These are phyloP conservation scores for Hymenoscyphus fraxineus DNA, from an alignment of 2,329 filamentous ascomycete species.

Conservation along the genomic window DNA sequence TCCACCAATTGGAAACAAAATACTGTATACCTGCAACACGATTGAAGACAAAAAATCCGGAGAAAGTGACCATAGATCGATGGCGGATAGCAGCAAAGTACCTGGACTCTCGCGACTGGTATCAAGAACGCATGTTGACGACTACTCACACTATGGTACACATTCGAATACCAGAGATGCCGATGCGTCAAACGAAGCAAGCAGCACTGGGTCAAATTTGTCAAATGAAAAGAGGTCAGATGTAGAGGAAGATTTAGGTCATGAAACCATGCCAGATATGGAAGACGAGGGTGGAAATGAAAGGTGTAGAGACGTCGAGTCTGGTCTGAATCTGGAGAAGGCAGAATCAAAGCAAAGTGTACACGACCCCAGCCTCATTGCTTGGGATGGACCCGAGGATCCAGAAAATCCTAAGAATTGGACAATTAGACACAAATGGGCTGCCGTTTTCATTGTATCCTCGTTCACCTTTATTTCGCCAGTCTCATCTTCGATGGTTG, in stretches of 20 bases:
- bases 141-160: constrained; percentile 4
- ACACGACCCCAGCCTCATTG: constrained; percentile 18
- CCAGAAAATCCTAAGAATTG: constrained; percentile 17
- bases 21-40: not conserved
- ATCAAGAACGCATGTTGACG: constrained; percentile 10
- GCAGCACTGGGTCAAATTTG: constrained; percentile 2
- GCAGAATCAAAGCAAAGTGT: constrained; percentile 6
- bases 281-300: constrained; percentile 14
- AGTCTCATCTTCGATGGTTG: constrained; percentile 50
- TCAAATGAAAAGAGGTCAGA: constrained; percentile 4
- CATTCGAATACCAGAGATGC: not conserved
- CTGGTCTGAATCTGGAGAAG: constrained; percentile 12
- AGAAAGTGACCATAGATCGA: not conserved
- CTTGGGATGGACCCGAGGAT: constrained; percentile 21
- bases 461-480: constrained; percentile 48
- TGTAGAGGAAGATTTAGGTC: constrained; percentile 6
- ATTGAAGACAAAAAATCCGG: not conserved
- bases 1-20: not conserved
- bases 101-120: not conserved
- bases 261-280: constrained; percentile 13
- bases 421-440: constrained; percentile 40
- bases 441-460: constrained; percentile 44
- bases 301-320: constrained; percentile 13
- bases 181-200: not conserved
- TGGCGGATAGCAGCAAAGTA: not conserved